Evolutionary conservation across 225 moss, liverwort and hornwort species (phyloP), one percentile per base, ranked within the genome.

Genomic region (Asterella californica): DNA sequence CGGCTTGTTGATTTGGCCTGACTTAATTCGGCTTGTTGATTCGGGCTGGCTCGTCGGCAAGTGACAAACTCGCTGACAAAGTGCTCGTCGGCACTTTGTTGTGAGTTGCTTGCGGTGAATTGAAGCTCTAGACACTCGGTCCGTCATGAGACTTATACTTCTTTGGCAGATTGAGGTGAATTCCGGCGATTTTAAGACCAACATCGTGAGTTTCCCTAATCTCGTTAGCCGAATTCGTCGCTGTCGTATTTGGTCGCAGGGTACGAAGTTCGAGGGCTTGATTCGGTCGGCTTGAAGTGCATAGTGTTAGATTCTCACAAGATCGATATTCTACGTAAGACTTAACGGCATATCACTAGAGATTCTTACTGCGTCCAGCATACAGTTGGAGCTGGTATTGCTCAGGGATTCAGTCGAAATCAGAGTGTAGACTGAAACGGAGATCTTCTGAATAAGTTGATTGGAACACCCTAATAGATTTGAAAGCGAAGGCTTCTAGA

Each of bases 31-130:
- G n/a, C n/a, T n/a, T n/a, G n/a, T n/a, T n/a, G n/a, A n/a, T n/a
- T n/a, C n/a, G n/a, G n/a, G n/a, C n/a, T n/a, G n/a, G n/a, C n/a
- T n/a, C n/a, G n/a, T n/a, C n/a, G n/a, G n/a, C n/a, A n/a, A n/a
- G n/a, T n/a, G n/a, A n/a, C n/a, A n/a, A n/a, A 75, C 32, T 75
- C 22, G 19, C 62, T 29, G 62, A 18, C 25, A 4, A 21, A 45
- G 21, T 19, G 34, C 70, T 15, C 21, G 5, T 57, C 57, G 19
- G 24, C 42, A 45, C 42, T 22, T 11, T 38, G 2, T 25, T 17
- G 37, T 42, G n/a, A 48, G 72, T 49, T 49, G 14, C 71, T 72
- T 25, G 71, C 37, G 42, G 24, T 72, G n/a, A 72, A 48, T 72
- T 47, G n/a, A 4, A 72, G 71, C 24, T 46, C 71, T 47, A 19